Base-by-base conservation (phyloP, 768 basidiomycete species). In the Lactifluus echinatus region DNA sequence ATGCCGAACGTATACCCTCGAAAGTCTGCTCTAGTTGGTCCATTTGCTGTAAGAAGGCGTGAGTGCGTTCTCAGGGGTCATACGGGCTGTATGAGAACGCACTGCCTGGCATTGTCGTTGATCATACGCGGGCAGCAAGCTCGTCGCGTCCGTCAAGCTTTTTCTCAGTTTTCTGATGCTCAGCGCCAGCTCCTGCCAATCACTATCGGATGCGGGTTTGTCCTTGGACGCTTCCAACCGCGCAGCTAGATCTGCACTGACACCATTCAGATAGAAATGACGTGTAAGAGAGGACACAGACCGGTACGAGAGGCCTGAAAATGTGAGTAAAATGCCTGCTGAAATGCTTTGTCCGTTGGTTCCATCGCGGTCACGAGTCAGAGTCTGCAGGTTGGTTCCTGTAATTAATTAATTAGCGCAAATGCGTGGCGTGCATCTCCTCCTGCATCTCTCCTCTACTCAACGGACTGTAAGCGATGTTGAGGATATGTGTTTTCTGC, bases 51-150 rank as follows among this genome's bases (percentile, higher is more conserved):
- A 21, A 14, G 4, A 24, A 11, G 51, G 15, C 21, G 24, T 48
- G 31, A 50, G 24, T 28, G 10, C 19, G 10, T 23, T 33, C 17
- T 29, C 3, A n/a, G 29, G 2, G 4, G 51, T 37, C n/a, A 19
- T 29, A 40, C 21, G 12, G 52, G 17, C 15, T 40, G 8, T 31
- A 53, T 31, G 23, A 43, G 51, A 24, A 73, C 82, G 53, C 63
- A 89, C 88, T 64, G 73, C 70, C 67, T 86, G 85, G 65, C 77
- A 85, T 65, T 83, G 83, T 53, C 83, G 77, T 65, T 86, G 88
- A 68, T 89, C 87, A 65, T 88, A 89, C 37, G 77, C 73, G 4
- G 88, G 84, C 44, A 92, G 71, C 56, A 77, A 80, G 7, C 77
- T 76, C 8, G 79, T 81, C 5, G 84, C 87, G 66, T 83, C 85